A percentile compares a stretch with the other conserved stretches of the same genome.
phyloP scores from a whole-genome alignment of 768 basidiomycete genomes.

The Rhodotorula kratochvilovae region DNA sequence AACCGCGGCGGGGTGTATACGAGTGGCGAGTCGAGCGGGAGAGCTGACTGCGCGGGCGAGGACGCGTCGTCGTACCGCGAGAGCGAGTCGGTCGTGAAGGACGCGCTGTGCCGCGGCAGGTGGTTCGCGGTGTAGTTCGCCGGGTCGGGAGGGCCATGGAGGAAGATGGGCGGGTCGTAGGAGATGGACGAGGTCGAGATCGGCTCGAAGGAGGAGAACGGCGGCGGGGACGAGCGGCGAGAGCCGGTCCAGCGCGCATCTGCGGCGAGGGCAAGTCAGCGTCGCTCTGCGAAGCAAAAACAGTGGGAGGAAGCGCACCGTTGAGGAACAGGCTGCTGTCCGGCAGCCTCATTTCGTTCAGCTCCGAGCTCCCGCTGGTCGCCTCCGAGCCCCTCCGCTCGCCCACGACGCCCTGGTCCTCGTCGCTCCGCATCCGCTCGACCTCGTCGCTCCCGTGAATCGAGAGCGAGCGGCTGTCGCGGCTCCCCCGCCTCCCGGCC shows the following conservation, averaged over 20 bases:
- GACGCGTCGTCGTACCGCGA: conserved; percentile 5
- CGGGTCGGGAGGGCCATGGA: neutral
- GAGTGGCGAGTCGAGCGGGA: conserved; percentile 3
- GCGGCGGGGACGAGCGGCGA: neutral
- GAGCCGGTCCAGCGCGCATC: conserved; percentile 6
- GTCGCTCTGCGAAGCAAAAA: no score
- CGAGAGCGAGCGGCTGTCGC: neutral
- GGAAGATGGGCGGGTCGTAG: conserved; percentile 3
- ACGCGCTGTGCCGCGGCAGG: neutral
- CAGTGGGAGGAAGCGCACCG: neutral
- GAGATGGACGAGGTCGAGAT: neutral
- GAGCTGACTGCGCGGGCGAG: neutral
- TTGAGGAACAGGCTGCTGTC: conserved; percentile 2
- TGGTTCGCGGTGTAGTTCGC: fast-evolving
- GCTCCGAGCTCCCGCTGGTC: neutral
- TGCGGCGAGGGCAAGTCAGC: neutral
- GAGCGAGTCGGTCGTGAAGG: neutral
- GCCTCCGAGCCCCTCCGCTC: neutral
- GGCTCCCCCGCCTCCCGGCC: neutral
- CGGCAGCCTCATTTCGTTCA: neutral
- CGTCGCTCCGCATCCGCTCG: neutral
- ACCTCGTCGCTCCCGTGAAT: neutral
- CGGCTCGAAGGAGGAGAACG: neutral
- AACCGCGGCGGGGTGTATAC: neutral
- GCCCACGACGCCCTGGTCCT: neutral